Conservation (phyloP, 2,329 filamentous ascomycete genomes). For the Colletotrichum acutatum region DNA sequence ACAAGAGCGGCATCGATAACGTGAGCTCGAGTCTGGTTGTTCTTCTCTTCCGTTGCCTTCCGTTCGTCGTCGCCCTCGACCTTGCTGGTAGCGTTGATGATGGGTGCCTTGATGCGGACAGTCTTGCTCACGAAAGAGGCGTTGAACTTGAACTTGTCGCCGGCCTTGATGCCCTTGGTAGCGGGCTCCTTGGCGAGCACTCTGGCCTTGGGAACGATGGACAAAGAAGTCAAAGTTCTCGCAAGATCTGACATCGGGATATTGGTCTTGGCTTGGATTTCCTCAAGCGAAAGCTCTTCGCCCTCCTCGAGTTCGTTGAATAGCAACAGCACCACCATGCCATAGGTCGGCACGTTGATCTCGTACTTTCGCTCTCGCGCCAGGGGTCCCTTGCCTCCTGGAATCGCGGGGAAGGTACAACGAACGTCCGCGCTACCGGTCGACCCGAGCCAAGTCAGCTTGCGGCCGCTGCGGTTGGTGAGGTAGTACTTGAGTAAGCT, state of each 20-base stretch:
- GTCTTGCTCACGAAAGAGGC: conserved; percentile 82
- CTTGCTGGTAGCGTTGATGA: conserved; percentile 83
- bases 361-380: conserved; percentile 82
- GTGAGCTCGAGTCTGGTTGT: conserved; percentile 76
- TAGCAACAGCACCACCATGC: conserved; percentile 87
- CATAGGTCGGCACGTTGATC: conserved; percentile 90
- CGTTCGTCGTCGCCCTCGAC: conserved; percentile 80
- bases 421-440: conserved; percentile 87
- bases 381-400: conserved; percentile 72
- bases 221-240: conserved; percentile 82
- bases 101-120: conserved; percentile 88
- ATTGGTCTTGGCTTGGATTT: conserved; percentile 85
- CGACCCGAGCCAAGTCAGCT: conserved; percentile 82
- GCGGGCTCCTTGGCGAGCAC: conserved; percentile 84
- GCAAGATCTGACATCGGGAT: conserved; percentile 81
- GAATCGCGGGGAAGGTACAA: conserved; percentile 78
- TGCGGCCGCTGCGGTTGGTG: conserved; percentile 85
- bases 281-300: conserved; percentile 70
- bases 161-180: conserved; percentile 79
- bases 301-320: conserved; percentile 81
- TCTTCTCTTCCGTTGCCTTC: conserved; percentile 80
- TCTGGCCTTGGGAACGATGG: conserved; percentile 84
- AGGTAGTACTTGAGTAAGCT: conserved; percentile 93
- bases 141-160: conserved; percentile 87
- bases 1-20: conserved; percentile 82